phyloP scores from a whole-genome alignment of 1,139 yeast species.

The Magnusiomyces paraingens region DNA sequence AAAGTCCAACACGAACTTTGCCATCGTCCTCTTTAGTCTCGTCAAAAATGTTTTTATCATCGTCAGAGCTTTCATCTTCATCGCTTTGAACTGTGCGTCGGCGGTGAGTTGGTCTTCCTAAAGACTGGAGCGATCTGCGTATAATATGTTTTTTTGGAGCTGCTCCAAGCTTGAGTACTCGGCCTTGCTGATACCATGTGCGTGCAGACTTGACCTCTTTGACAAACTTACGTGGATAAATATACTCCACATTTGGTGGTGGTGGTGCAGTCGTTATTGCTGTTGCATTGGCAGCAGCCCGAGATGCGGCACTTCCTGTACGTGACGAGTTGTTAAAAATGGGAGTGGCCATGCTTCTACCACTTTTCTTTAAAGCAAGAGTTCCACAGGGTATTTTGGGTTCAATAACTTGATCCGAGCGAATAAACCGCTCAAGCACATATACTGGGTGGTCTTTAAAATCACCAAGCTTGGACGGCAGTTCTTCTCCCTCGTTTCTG shows the following conservation, averaged over 20 bases:
- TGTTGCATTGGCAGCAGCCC: neutral
- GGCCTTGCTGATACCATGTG: constrained; percentile 82
- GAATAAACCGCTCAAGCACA: constrained; percentile 68
- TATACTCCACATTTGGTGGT: constrained; percentile 30
- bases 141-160: constrained; percentile 50
- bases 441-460: constrained; percentile 78
- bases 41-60: neutral
- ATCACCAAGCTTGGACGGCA: constrained; percentile 79
- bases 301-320: too few relatives aligned
- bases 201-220: constrained; percentile 60
- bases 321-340: too few relatives aligned
- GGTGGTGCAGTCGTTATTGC: neutral
- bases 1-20: constrained; percentile 41
- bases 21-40: constrained; percentile 23
- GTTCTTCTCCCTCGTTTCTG: constrained; percentile 68
- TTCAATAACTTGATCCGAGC: constrained; percentile 61
- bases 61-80: neutral
- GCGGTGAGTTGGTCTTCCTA: neutral
- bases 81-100: neutral
- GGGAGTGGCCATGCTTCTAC: neutral
- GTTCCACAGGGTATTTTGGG: constrained; percentile 75
- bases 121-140: constrained; percentile 22
- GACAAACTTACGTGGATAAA: constrained; percentile 64
- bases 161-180: constrained; percentile 64
- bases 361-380: constrained; percentile 35